Evolutionary conservation across 2,329 filamentous ascomycete genomes (phyloP).

Genomic region (Aspergillus fumigatus): DNA sequence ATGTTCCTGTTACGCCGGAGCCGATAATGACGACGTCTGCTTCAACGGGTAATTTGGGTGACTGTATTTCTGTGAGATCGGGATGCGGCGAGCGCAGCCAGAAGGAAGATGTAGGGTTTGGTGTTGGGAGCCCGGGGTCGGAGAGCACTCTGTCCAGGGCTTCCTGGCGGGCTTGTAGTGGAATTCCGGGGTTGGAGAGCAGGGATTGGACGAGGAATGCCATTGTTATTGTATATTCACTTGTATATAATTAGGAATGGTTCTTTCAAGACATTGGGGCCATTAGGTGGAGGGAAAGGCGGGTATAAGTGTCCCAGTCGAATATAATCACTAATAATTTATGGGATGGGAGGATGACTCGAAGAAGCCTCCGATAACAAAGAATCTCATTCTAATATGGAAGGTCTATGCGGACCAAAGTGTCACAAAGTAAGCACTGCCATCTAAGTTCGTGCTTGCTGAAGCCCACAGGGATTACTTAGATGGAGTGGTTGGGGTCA

Average conservation of each 20-base stretch:
- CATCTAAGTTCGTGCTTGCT: background rate
- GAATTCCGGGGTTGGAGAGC: conserved; percentile 14
- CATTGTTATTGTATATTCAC: conserved; percentile 12
- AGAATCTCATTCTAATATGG: too few relatives aligned
- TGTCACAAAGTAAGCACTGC: background rate
- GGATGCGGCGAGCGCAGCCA: conserved; percentile 22
- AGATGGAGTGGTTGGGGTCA: too few relatives aligned
- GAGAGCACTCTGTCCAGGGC: conserved; percentile 20
- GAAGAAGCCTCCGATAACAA: too few relatives aligned
- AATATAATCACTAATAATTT: too few relatives aligned
- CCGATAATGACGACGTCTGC: conserved; percentile 29
- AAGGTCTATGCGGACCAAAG: too few relatives aligned
- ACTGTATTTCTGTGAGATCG: conserved; percentile 17
- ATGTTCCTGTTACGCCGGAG: conserved; percentile 25
- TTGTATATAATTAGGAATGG: too few relatives aligned
- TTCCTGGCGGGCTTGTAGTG: conserved; percentile 15
- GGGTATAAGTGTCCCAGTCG: too few relatives aligned
- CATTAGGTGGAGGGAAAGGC: too few relatives aligned
- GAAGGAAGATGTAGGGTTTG: too few relatives aligned
- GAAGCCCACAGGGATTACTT: too few relatives aligned
- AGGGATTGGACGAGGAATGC: conserved; percentile 15
- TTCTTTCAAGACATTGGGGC: too few relatives aligned
- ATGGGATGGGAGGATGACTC: too few relatives aligned
- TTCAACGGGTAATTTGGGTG: conserved; percentile 16
- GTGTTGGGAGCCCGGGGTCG: conserved; percentile 23